Evolutionary conservation across 2,329 filamentous ascomycete species (phyloP).

Genomic region (Clarireedia hainanense): DNA sequence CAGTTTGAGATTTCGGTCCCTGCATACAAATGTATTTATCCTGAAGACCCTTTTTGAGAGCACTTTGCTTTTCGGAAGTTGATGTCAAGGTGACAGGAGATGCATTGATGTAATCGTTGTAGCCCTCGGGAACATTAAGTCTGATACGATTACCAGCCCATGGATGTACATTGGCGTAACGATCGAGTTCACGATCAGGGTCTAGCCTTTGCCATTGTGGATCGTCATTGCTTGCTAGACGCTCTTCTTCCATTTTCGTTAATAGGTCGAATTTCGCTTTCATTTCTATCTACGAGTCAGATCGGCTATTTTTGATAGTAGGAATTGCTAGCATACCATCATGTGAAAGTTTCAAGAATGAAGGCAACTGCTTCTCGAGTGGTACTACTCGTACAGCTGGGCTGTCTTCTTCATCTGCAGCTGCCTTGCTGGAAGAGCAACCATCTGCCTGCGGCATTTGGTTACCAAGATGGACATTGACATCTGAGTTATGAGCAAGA

Average conservation of each 20-base stretch:
- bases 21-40: constrained; percentile 83
- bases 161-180: constrained; percentile 84
- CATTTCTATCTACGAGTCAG: constrained; percentile 39
- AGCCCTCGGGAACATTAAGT: constrained; percentile 65
- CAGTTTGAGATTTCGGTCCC: constrained; percentile 71
- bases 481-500: background rate
- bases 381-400: background rate
- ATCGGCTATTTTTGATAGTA: background rate
- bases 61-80: constrained; percentile 27
- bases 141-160: constrained; percentile 82
- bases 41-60: constrained; percentile 20
- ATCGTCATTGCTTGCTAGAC: constrained; percentile 28
- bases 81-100: constrained; percentile 48
- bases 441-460: constrained; percentile 7
- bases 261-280: constrained; percentile 53
- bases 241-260: constrained; percentile 45
- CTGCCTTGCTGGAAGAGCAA: constrained; percentile 8
- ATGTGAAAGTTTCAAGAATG: constrained; percentile 43
- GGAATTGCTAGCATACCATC: constrained; percentile 35
- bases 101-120: constrained; percentile 76
- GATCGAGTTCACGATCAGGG: constrained; percentile 58
- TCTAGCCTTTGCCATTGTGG: constrained; percentile 50
- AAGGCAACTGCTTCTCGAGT: constrained; percentile 32
- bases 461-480: background rate
- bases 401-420: constrained; percentile 1